phyloP scores from a whole-genome alignment of 177 flowering plant genomes.

The Vitis hybrid region DNA sequence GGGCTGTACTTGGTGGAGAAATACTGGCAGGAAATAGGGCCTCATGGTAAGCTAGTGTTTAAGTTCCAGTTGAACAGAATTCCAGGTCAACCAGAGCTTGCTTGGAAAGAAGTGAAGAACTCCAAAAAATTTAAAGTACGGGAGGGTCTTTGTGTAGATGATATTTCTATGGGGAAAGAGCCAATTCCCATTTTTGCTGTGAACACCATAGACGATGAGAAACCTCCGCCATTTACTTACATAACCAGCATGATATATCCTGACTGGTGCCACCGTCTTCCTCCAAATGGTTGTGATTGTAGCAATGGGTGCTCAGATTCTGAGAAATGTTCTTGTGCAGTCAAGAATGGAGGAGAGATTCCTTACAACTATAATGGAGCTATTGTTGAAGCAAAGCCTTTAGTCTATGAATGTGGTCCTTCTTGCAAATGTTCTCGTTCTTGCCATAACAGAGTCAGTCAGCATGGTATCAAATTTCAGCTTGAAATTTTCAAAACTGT shows the following conservation, averaged over 20 bases:
- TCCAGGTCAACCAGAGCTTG: conserved; percentile 70
- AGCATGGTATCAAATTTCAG: conserved; percentile 65
- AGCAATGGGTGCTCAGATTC: conserved; percentile 64
- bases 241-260: conserved; percentile 68
- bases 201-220: conserved; percentile 68
- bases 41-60: conserved; percentile 50
- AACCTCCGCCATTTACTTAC: conserved; percentile 64
- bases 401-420: conserved; percentile 89
- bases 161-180: conserved; percentile 75
- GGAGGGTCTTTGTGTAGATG: conserved; percentile 55
- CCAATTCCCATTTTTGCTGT: conserved; percentile 63
- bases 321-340: conserved; percentile 56
- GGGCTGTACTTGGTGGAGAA: conserved; percentile 66
- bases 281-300: conserved; percentile 75
- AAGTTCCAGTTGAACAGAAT: conserved; percentile 58
- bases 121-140: conserved; percentile 46
- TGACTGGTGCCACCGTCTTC: conserved; percentile 43
- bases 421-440: conserved; percentile 80
- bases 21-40: conserved; percentile 51
- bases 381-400: conserved; percentile 63
- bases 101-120: conserved; percentile 60
- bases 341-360: conserved; percentile 74
- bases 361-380: conserved; percentile 74
- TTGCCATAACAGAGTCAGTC: conserved; percentile 81
- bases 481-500: conserved; percentile 90